phyloP scores from a whole-genome alignment of 495 filamentous ascomycete species.

The Aspergillus steynii region DNA sequence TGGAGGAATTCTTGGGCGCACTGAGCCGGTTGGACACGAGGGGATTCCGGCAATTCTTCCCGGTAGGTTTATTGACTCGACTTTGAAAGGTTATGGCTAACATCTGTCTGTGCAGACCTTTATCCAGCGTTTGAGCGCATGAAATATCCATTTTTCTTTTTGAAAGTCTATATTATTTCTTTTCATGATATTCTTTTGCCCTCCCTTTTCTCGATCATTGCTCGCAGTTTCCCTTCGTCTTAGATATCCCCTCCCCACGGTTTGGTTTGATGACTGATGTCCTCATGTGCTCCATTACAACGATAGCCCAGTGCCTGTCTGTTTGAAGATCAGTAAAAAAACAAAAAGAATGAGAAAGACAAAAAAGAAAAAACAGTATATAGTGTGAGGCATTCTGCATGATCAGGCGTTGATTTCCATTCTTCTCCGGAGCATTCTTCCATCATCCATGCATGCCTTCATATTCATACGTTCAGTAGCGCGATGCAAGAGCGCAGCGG shows the following conservation, averaged over 20 bases:
- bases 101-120: slow-evolving; percentile 32
- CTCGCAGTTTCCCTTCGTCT: slow-evolving; percentile 26
- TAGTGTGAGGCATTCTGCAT: slow-evolving; percentile 13
- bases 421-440: background rate
- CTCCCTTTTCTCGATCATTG: slow-evolving; percentile 17
- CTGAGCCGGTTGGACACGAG: slow-evolving; percentile 52
- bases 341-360: background rate
- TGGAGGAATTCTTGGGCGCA: slow-evolving; percentile 56
- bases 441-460: background rate
- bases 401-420: slow-evolving; percentile 11
- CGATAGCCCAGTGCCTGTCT: slow-evolving; percentile 6
- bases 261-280: slow-evolving; percentile 33
- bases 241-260: slow-evolving; percentile 47
- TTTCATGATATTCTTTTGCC: slow-evolving; percentile 15
- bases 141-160: slow-evolving; percentile 19
- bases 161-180: background rate
- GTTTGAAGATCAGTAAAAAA: background rate
- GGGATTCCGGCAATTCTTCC: slow-evolving; percentile 58
- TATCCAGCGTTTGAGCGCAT: slow-evolving; percentile 52
- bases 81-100: slow-evolving; percentile 12
- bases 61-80: slow-evolving; percentile 29
- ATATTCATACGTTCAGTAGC: background rate
- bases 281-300: slow-evolving; percentile 13
- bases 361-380: slow-evolving; percentile 4
- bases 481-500: background rate